Percentiles rank a stretch among this genome's conserved stretches.
Evolutionary conservation across 805 yeast species (phyloP).

Genomic region (Saccharomyces paradoxus): DNA sequence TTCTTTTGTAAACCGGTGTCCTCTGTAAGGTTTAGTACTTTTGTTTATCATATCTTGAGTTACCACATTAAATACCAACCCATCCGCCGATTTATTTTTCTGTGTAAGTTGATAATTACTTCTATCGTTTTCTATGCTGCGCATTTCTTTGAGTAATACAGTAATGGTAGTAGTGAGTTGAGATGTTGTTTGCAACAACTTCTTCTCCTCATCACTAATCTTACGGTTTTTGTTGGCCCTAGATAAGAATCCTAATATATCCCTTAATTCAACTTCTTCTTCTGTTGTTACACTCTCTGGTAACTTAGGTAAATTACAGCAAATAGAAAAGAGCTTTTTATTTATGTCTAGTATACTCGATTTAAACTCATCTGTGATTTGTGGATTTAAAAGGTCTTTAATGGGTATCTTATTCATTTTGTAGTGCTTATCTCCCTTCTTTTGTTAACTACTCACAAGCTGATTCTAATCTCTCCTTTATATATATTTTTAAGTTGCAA

Average conservation of each 20-base stretch:
- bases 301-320: slow-evolving; percentile 8
- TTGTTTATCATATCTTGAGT: slow-evolving; percentile 13
- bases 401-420: slow-evolving; percentile 17
- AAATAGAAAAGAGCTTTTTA: slow-evolving; percentile 5
- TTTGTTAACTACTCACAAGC: neutral
- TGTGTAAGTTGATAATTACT: neutral
- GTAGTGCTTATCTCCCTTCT: neutral
- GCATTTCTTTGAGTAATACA: neutral
- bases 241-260: slow-evolving; percentile 2
- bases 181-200: slow-evolving; percentile 5
- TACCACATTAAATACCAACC: slow-evolving; percentile 9
- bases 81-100: neutral
- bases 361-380: slow-evolving; percentile 2
- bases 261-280: slow-evolving; percentile 4
- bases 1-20: slow-evolving; percentile 15
- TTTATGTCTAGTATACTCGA: slow-evolving; percentile 8
- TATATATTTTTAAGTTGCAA: neutral
- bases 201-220: slow-evolving; percentile 4
- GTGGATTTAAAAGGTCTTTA: slow-evolving; percentile 13
- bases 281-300: neutral
- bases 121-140: neutral
- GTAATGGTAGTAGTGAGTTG: slow-evolving; percentile 9
- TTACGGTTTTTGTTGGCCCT: neutral
- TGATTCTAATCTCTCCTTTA: neutral
- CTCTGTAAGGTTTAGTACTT: slow-evolving; percentile 10